phyloP scores from a whole-genome alignment of 2,329 filamentous ascomycete genomes.

The Colletotrichum spinosum region DNA sequence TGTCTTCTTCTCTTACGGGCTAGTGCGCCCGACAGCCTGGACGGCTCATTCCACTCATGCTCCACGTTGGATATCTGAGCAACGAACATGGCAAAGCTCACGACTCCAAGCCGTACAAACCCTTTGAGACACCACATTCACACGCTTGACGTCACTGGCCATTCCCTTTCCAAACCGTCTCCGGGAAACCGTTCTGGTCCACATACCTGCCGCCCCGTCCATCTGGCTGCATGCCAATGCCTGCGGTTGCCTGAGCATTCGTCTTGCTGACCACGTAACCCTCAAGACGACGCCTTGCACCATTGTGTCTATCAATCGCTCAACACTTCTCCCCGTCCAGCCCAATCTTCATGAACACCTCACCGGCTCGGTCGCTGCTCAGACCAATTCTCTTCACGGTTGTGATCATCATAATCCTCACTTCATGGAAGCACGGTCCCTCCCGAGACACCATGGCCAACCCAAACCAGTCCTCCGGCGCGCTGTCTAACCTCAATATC shows the following conservation, averaged over 20 bases:
- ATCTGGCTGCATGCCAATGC: not conserved
- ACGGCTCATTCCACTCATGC: not conserved
- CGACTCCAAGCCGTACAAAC: not conserved
- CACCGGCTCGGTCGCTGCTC: not conserved
- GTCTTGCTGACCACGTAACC: not conserved
- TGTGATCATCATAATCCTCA: slow-evolving; percentile 17
- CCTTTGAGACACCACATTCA: not conserved
- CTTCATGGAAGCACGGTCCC: slow-evolving; percentile 15
- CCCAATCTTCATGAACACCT: slow-evolving; percentile 14
- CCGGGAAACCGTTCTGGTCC: slow-evolving; percentile 17
- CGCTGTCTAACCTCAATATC: slow-evolving; percentile 45
- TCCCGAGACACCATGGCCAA: slow-evolving; percentile 27
- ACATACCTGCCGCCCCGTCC: not conserved
- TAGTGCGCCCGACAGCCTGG: not conserved
- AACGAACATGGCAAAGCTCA: not conserved
- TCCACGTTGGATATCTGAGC: slow-evolving; percentile 11
- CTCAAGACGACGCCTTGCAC: not conserved
- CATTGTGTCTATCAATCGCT: not conserved
- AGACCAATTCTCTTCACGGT: slow-evolving; percentile 24
- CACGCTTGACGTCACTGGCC: slow-evolving; percentile 28
- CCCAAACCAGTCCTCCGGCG: slow-evolving; percentile 17
- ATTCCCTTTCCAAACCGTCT: slow-evolving; percentile 10
- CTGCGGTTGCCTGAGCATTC: slow-evolving; percentile 1
- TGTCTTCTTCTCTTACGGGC: slow-evolving; percentile 4
- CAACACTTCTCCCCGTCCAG: not conserved